Evolutionary conservation across 2,329 filamentous ascomycete species (phyloP).

Genomic region (Cladosporium sp.): DNA sequence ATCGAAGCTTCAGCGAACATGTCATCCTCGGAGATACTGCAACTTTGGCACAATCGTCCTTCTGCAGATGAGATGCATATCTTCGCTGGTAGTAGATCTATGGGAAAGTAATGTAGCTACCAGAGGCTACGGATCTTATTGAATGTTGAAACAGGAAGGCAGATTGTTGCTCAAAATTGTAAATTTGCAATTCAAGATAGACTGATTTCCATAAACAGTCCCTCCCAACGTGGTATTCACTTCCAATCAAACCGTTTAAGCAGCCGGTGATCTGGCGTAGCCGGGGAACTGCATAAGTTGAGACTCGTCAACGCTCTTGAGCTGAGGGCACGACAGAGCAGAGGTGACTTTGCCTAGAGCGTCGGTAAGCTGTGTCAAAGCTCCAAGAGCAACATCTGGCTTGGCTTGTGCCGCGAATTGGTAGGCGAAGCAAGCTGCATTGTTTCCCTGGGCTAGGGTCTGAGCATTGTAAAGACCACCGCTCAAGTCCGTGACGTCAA

Average conservation of each 20-base stretch:
- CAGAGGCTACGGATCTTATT: not conserved
- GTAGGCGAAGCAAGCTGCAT: constrained; percentile 42
- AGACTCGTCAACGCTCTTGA: constrained; percentile 31
- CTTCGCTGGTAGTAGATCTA: no score
- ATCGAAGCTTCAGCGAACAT: not conserved
- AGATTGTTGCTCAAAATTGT: not conserved
- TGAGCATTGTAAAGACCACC: constrained; percentile 46
- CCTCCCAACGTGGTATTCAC: not conserved
- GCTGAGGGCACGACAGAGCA: constrained; percentile 33
- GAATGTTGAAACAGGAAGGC: not conserved
- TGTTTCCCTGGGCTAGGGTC: constrained; percentile 37
- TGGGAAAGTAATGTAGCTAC: no score
- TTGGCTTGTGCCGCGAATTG: constrained; percentile 40
- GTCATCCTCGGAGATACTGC: not conserved
- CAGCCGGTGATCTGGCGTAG: constrained; percentile 25
- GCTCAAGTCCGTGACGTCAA: constrained; percentile 41
- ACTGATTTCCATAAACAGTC: not conserved
- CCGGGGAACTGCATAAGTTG: constrained; percentile 35
- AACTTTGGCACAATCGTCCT: not conserved
- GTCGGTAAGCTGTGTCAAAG: constrained; percentile 1
- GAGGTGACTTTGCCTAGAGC: constrained; percentile 25
- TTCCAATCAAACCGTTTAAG: not conserved
- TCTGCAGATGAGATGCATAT: not conserved
- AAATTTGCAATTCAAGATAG: not conserved
- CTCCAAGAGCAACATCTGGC: constrained; percentile 31